phyloP scores from a whole-genome alignment of 2,329 filamentous ascomycete genomes.

The Capronia epimyces region DNA sequence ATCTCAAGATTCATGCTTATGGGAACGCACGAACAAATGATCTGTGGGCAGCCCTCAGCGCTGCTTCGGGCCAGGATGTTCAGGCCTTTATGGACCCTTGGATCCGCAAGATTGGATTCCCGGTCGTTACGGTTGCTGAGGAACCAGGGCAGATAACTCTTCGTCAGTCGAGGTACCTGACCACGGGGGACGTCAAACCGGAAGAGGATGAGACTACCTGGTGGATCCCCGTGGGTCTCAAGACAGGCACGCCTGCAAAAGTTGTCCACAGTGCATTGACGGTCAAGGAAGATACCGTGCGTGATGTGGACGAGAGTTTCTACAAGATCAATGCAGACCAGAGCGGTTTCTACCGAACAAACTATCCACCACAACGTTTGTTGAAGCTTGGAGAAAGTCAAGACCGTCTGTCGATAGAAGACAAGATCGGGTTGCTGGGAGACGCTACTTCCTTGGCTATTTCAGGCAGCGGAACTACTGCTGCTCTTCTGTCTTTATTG shows the following conservation, averaged over 20 bases:
- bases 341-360: conserved; percentile 86
- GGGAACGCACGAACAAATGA: conserved; percentile 84
- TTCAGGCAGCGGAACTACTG: conserved; percentile 75
- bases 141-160: conserved; percentile 75
- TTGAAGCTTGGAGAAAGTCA: conserved; percentile 73
- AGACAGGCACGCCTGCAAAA: conserved; percentile 63
- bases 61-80: conserved; percentile 83
- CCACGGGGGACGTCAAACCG: conserved; percentile 81
- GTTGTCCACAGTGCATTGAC: conserved; percentile 64
- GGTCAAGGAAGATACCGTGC: conserved; percentile 69
- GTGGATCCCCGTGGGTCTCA: conserved; percentile 89
- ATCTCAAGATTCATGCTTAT: conserved; percentile 83
- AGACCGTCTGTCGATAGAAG: conserved; percentile 69
- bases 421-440: conserved; percentile 88
- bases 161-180: conserved; percentile 83
- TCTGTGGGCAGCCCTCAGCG: conserved; percentile 80
- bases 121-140: conserved; percentile 79
- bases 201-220: conserved; percentile 88
- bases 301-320: conserved; percentile 64
- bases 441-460: conserved; percentile 86
- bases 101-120: conserved; percentile 94
- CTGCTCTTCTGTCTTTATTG: conserved; percentile 74
- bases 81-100: conserved; percentile 84
- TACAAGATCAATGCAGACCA: conserved; percentile 92
- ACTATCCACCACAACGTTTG: conserved; percentile 81